Base-by-base conservation (phyloP, 2,329 filamentous ascomycete genomes). In the Laburnicola sp. region DNA sequence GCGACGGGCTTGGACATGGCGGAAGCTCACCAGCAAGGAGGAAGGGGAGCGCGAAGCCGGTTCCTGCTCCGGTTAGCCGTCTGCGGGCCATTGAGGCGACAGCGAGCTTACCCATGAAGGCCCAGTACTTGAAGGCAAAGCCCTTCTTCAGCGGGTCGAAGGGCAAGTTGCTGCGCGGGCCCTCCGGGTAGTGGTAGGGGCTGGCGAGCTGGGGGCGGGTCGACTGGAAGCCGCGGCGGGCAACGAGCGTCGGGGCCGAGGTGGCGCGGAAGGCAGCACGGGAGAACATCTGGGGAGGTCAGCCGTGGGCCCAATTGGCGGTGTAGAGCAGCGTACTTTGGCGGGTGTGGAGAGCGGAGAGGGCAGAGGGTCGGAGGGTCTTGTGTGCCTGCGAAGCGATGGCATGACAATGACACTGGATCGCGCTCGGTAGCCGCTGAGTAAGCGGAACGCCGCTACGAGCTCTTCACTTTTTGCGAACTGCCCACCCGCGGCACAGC, bases 171-270 rank as follows among this genome's bases (percentile, higher is more conserved):
- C 83, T 87, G 78, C 91, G 88, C 71, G 93, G 89, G 62, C 93
- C 94, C 82, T 97, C 93, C 67, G 93, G 88, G 82, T 99, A 99
- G 83, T 99, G 94, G 87, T 96, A 97, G 60, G 92, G 92, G 74
- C 90, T 95, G 68, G 82, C 84, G 74, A 96, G 80, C 76, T 89
- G 91, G 74, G 88, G 78, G 72, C 90, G 89, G 75, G 93, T 95
- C 71, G 90, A 86, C 77, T 91, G 88, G 87, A 99, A 97, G 80
- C 88, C 91, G 77, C 94, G 92, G 81, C 91, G 91, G 83, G 87
- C 83, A 79, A 91, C 81, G 73, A 86, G 76, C 62, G 82, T 79
- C 72, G 86, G 65, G 59, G 63, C 85, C 74, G 86, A 71, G 62
- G 75, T 76, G 75, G 82, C 77, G 75, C 88, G 87, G 78, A 84